A percentile compares a stretch with the other conserved stretches of the same genome.
Evolutionary conservation across 1,284 basidiomycete genomes (phyloP).

Genomic region (Marasmius oreades): DNA sequence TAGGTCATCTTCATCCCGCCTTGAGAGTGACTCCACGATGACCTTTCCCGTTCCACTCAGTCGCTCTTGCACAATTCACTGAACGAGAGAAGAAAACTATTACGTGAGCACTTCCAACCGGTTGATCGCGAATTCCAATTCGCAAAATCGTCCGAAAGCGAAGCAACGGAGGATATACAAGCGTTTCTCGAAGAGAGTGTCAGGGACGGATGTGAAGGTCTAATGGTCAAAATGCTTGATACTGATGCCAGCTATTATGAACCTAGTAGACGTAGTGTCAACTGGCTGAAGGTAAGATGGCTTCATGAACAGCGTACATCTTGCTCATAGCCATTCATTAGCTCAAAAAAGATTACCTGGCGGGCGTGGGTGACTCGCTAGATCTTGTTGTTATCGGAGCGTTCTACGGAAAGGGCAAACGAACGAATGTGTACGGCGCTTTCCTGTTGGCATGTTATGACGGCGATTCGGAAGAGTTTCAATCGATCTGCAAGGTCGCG

Average conservation of each 20-base stretch:
- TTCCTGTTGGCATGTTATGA: slow-evolving; percentile 96
- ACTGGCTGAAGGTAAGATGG: slow-evolving; percentile 89
- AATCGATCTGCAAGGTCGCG: slow-evolving; percentile 98
- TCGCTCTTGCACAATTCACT: slow-evolving; percentile 66
- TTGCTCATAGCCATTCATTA: slow-evolving; percentile 28
- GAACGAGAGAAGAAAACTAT: slow-evolving; percentile 71
- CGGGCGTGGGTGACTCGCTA: slow-evolving; percentile 96
- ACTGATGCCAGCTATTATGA: slow-evolving; percentile 92
- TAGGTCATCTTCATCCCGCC: slow-evolving; percentile 30
- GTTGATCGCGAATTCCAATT: slow-evolving; percentile 92
- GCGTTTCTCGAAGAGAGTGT: slow-evolving; percentile 94
- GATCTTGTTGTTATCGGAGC: slow-evolving; percentile 97
- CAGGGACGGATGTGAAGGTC: slow-evolving; percentile 96
- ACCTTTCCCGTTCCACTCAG: slow-evolving; percentile 30
- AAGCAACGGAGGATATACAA: slow-evolving; percentile 93
- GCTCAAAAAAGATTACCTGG: slow-evolving; percentile 97
- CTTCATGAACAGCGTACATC: background rate
- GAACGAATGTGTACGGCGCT: slow-evolving; percentile 94
- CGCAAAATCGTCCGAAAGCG: slow-evolving; percentile 87
- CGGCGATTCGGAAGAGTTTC: slow-evolving; percentile 85
- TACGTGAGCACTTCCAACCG: slow-evolving; percentile 77
- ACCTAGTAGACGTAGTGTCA: slow-evolving; percentile 90
- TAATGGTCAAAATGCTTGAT: slow-evolving; percentile 99
- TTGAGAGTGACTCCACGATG: slow-evolving; percentile 3
- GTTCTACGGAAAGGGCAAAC: slow-evolving; percentile 97